A percentile compares a stretch with the other conserved stretches of the same genome.
phyloP scores from a whole-genome alignment of 2,329 filamentous ascomycete genomes.

The Cladosporium sp. region DNA sequence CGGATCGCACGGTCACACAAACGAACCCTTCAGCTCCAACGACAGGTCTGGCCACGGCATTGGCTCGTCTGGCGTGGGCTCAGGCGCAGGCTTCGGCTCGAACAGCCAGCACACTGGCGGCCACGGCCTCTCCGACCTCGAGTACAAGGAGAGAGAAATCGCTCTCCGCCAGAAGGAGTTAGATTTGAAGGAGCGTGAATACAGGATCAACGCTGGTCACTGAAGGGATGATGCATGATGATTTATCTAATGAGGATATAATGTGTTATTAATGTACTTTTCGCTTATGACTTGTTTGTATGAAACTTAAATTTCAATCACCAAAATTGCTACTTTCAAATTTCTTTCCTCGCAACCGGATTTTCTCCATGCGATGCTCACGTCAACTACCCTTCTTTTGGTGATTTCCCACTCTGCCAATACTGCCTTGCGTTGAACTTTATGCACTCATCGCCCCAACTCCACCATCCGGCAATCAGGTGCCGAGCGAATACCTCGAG shows the following conservation, averaged over 20 bases:
- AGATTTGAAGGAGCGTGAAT: slow-evolving; percentile 10
- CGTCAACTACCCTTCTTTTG: background rate
- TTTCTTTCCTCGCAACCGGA: no score
- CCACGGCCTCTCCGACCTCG: background rate
- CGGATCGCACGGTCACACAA: background rate
- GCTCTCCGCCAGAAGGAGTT: slow-evolving; percentile 1
- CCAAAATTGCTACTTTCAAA: background rate
- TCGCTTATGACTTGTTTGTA: background rate
- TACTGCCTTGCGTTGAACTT: slow-evolving; percentile 57
- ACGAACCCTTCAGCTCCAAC: background rate
- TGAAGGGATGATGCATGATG: background rate
- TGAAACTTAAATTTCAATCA: no score
- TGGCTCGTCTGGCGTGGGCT: background rate
- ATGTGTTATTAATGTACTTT: background rate
- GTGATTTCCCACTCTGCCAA: background rate
- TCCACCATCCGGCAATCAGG: slow-evolving; percentile 73
- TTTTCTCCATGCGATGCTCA: background rate
- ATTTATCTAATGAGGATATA: background rate
- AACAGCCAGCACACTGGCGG: background rate
- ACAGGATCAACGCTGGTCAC: background rate
- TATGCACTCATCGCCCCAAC: slow-evolving; percentile 73
- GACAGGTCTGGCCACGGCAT: background rate
- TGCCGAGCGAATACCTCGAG: slow-evolving; percentile 78
- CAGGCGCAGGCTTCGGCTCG: background rate
- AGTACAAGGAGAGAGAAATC: slow-evolving; percentile 3